Percentiles rank a stretch among this genome's conserved stretches.
Conservation (phyloP, 1,284 basidiomycete species). For the Cutaneotrichosporon cyanovorans region DNA sequence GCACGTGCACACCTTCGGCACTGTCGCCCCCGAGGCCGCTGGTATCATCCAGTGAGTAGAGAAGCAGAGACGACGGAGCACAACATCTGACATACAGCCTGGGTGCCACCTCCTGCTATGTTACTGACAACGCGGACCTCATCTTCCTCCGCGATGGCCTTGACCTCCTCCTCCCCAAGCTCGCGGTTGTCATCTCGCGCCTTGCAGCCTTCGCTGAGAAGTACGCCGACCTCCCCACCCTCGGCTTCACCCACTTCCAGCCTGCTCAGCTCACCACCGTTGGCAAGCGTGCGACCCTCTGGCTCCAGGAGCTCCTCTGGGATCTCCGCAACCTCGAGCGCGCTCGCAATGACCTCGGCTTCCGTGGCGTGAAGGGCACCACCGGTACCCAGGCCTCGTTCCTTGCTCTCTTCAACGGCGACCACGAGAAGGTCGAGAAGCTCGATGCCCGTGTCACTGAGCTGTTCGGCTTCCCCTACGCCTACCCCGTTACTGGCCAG, state of each 20-base stretch:
- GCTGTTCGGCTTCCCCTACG: slow-evolving; percentile 84
- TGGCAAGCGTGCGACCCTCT: slow-evolving; percentile 96
- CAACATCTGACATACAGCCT: slow-evolving; percentile 51
- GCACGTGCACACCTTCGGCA: slow-evolving; percentile 94
- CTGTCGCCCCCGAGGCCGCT: slow-evolving; percentile 87
- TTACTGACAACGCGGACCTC: slow-evolving; percentile 96
- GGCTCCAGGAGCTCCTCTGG: slow-evolving; percentile 97
- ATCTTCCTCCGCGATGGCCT: slow-evolving; percentile 90
- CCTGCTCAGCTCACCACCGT: slow-evolving; percentile 97
- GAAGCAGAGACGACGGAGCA: slow-evolving; percentile 27
- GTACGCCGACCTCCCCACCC: slow-evolving; percentile 71
- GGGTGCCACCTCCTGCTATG: slow-evolving; percentile 96
- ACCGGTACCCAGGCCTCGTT: slow-evolving; percentile 98
- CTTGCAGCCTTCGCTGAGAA: slow-evolving; percentile 67
- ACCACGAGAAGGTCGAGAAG: slow-evolving; percentile 87
- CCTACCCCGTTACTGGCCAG: slow-evolving; percentile 96
- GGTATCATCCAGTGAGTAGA: slow-evolving; percentile 87
- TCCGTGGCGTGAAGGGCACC: slow-evolving; percentile 97
- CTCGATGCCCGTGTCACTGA: slow-evolving; percentile 84
- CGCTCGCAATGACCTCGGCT: slow-evolving; percentile 87
- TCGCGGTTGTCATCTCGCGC: slow-evolving; percentile 82
- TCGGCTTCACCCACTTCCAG: slow-evolving; percentile 99
- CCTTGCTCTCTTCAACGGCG: slow-evolving; percentile 86
- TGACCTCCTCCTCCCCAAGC: slow-evolving; percentile 74
- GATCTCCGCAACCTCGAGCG: slow-evolving; percentile 89